Evolutionary conservation across 805 yeast genomes (phyloP).

Genomic region (Myxozyma kluyveri): DNA sequence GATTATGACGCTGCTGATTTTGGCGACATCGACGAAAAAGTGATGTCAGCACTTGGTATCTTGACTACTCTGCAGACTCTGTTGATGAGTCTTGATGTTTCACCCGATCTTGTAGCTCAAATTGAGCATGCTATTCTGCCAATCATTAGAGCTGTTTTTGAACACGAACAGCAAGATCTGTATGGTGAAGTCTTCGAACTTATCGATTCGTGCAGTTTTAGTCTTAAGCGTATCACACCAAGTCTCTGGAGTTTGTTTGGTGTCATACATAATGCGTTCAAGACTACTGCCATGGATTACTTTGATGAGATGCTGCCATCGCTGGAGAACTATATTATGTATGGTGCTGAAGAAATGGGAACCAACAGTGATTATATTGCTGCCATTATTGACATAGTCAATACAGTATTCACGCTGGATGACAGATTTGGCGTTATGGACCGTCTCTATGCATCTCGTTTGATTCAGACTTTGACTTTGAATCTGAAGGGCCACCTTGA

Average conservation of each 20-base stretch:
- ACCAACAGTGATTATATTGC: slow-evolving; percentile 48
- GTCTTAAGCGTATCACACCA: slow-evolving; percentile 60
- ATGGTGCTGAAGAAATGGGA: slow-evolving; percentile 52
- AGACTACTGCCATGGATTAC: slow-evolving; percentile 52
- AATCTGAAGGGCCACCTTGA: slow-evolving; percentile 49
- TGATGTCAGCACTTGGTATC: slow-evolving; percentile 77
- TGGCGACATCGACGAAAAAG: slow-evolving; percentile 52
- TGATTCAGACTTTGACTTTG: slow-evolving; percentile 63
- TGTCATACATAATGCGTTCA: slow-evolving; percentile 43
- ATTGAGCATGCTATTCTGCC: slow-evolving; percentile 70
- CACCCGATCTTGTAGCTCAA: slow-evolving; percentile 59
- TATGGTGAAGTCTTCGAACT: slow-evolving; percentile 75
- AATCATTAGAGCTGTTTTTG: slow-evolving; percentile 63
- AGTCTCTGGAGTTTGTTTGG: slow-evolving; percentile 72
- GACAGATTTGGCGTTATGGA: slow-evolving; percentile 59
- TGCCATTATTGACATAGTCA: slow-evolving; percentile 53
- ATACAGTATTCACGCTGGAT: slow-evolving; percentile 33
- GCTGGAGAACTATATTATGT: slow-evolving; percentile 68
- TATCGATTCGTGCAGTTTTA: slow-evolving; percentile 63
- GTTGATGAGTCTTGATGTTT: slow-evolving; percentile 75
- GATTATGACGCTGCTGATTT: slow-evolving; percentile 43
- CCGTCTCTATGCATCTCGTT: slow-evolving; percentile 55
- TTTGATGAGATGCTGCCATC: slow-evolving; percentile 74
- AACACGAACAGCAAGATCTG: slow-evolving; percentile 63
- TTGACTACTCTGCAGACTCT: slow-evolving; percentile 80